Evolutionary conservation across 257 asterid genomes (phyloP).

Genomic region (Nicotiana knightiana): DNA sequence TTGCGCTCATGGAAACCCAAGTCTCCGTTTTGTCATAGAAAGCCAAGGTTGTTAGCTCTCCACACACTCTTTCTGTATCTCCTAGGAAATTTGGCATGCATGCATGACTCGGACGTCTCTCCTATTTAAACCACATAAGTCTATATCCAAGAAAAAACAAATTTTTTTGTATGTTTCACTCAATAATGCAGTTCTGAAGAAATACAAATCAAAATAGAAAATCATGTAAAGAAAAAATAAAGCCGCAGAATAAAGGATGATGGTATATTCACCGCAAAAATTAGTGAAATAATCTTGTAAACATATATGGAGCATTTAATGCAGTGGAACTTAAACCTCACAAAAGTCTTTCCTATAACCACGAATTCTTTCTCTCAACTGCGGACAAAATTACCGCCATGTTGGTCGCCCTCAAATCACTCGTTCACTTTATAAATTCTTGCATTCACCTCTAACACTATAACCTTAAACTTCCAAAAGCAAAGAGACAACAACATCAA

Average conservation of each 20-base stretch:
- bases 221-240: not conserved
- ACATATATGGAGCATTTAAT: conserved; percentile 11
- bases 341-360: conserved; percentile 19
- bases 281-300: not conserved
- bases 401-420: conserved; percentile 51
- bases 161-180: not conserved
- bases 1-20: not conserved
- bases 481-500: not conserved
- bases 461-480: not conserved
- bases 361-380: conserved; percentile 14
- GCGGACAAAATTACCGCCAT: conserved; percentile 45
- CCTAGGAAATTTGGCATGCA: not conserved
- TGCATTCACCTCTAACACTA: not conserved
- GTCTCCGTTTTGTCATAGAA: not conserved
- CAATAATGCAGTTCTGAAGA: not conserved
- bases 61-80: not conserved
- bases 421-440: conserved; percentile 34
- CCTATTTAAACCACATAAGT: not conserved
- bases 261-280: not conserved
- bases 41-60: not conserved
- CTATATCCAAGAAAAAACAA: not conserved
- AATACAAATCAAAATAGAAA: not conserved
- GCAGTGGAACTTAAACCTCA: conserved; percentile 13
- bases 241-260: not conserved
- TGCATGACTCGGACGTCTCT: not conserved